Evolutionary conservation across 2,329 filamentous ascomycete genomes (phyloP), one percentile per base, ranked within the genome.

Genomic region (Neospermospora avenae): DNA sequence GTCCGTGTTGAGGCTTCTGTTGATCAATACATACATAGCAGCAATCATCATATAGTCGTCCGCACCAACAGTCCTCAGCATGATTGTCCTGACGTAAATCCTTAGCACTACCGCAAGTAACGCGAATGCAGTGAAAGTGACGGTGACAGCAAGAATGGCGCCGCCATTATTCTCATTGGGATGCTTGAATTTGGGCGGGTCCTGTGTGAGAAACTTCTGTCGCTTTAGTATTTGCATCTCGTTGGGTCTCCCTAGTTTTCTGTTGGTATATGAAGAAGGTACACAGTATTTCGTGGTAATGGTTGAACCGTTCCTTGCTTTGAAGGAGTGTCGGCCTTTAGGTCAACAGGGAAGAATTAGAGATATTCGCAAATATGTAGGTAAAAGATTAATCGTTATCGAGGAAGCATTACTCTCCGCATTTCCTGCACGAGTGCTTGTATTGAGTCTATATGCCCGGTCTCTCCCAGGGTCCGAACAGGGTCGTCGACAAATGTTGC

Each of bases 41-140:
- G 55, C 35, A 20, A 51, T 39, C 58, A 81, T 80, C 4, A 76
- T 63, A 59, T 74, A 78, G 67, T 83, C 80, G 68, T 83, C 80
- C 3, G 69, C 46, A 0, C 78, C 78, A 53, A 80, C 70, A n/a
- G 75, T 75, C 48, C 76, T 77, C 41, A 81, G 68, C 69, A 81
- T 76, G 13, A 69, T 63, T 10, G 72, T 59, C 25, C 80, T 74
- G 25, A 80, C 79, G 66, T 79, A 79, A 48, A 75, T 68, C 44
- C 77, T 72, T 11, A 76, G 63, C 7, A 75, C n/a, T 2, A 78
- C 74, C 1, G 74, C 65, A 1, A 76, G n/a, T 5, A 68, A 63
- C 4, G 76, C 74, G 20, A 74, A 57, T 4, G 68, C 71, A 31
- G 74, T 75, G 55, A 78, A 72, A 1, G 72, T 65, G 11, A 72